Evolutionary conservation across 805 yeast genomes (phyloP), one percentile per base, ranked within the genome.

Genomic region (Kockiozyma suomiensis): DNA sequence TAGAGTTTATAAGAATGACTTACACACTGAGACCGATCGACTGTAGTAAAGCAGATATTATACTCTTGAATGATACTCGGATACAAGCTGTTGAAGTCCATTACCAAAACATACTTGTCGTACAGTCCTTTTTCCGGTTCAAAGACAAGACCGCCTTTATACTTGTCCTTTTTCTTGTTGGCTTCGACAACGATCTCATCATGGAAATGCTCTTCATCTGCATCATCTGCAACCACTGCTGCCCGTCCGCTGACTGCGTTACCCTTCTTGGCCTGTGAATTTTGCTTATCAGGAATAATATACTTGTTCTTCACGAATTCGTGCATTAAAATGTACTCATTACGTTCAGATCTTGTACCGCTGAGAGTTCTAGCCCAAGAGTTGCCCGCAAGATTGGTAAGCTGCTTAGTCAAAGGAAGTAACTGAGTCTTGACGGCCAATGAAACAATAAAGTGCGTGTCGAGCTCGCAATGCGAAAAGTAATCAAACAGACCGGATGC

Each of bases 21-120:
- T 37, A 56, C 61, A 57, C 65, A 67, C 40, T 73, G 68, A 37
- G 81, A 82, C 72, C 97, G 80, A 25, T 86, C 87, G 23, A 94
- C 96, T 0, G 99, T 94, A 1, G 98, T 92, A 77, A 94, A 94
- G 78, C 99, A 94, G 66, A 94, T 94, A 72, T 94, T 94, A 74
- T 82, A 94, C 74, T 94, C 99, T 76, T 94, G 99, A 68, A 94
- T 94, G 70, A 94, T 93, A 63, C 97, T 89, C 8, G 99, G 99
- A 72, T 94, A 94, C 76, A 94, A 81, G 50, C 97, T 90, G 76
- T 94, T 94, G 85, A 94, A 94, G 76, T 94, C 99, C 98, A 94
- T 92, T 23, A 94, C 99, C 64, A 94, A 76, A 2, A 91, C 82
- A 71, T 87, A 89, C 66, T 90, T 87, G 71, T 90, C 90, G 72